Conservation (phyloP, 495 filamentous ascomycete genomes). For the Tuber indicum region DNA sequence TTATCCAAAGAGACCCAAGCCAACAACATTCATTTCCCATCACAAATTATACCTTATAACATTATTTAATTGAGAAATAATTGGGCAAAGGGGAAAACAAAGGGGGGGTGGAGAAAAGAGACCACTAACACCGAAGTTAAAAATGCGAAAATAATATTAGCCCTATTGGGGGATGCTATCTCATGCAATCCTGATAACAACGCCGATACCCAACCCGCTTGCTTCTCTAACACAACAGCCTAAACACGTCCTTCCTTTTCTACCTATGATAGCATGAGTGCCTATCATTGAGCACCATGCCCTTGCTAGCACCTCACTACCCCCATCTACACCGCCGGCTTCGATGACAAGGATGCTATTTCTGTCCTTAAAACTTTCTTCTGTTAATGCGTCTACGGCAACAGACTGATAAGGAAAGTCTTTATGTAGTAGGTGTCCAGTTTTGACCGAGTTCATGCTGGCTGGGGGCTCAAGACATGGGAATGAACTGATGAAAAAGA, state of each 20-base stretch:
- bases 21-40: neutral
- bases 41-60: neutral
- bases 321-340: constrained; percentile 11
- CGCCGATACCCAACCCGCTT: constrained; percentile 57
- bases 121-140: neutral
- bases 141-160: neutral
- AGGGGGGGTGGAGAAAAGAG: neutral
- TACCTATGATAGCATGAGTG: constrained; percentile 61
- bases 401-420: constrained; percentile 26
- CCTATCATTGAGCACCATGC: constrained; percentile 65
- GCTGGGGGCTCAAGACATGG: constrained; percentile 27
- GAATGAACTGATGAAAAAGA: constrained; percentile 33
- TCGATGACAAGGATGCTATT: constrained; percentile 23
- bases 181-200: constrained; percentile 49
- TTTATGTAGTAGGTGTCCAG: constrained; percentile 25
- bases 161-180: neutral
- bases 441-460: constrained; percentile 7
- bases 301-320: constrained; percentile 51
- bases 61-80: neutral
- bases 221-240: constrained; percentile 66
- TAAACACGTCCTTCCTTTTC: constrained; percentile 58
- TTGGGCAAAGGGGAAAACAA: neutral
- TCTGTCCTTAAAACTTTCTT: constrained; percentile 8
- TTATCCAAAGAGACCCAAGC: neutral
- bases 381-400: constrained; percentile 14